Evolutionary conservation across 177 flowering plant species (phyloP).

Genomic region (Vitis hybrid): DNA sequence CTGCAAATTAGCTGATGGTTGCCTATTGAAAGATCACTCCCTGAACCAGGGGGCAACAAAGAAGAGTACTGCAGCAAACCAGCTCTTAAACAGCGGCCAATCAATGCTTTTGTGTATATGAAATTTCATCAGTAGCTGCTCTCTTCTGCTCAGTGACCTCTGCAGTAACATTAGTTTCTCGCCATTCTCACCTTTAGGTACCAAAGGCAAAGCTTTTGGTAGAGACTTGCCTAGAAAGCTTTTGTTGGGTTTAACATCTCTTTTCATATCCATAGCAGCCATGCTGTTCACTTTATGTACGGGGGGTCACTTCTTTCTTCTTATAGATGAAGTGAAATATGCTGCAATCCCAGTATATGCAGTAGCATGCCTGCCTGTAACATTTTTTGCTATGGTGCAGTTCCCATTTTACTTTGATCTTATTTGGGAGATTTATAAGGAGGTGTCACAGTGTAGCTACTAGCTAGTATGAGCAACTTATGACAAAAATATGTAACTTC

Average conservation of each 20-base stretch:
- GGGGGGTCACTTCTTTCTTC: constrained; percentile 13
- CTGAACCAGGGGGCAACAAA: too few relatives aligned
- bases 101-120: too few relatives aligned
- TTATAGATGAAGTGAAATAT: constrained; percentile 16
- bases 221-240: not conserved
- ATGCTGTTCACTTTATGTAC: constrained; percentile 7
- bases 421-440: not conserved
- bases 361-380: constrained; percentile 18
- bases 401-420: constrained; percentile 15
- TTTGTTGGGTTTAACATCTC: not conserved
- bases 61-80: too few relatives aligned
- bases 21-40: too few relatives aligned
- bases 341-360: constrained; percentile 19
- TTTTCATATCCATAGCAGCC: not conserved
- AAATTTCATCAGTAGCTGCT: too few relatives aligned
- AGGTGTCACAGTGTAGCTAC: constrained; percentile 23
- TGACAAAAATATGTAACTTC: too few relatives aligned
- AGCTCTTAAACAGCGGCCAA: too few relatives aligned
- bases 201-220: not conserved
- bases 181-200: not conserved
- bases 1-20: too few relatives aligned
- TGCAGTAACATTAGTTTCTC: not conserved
- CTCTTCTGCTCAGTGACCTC: too few relatives aligned
- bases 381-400: not conserved
- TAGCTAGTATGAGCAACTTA: constrained; percentile 6